Percentiles rank a stretch among this genome's conserved stretches.
Conservation (phyloP, 768 basidiomycete genomes). For the Mycena chlorophos region DNA sequence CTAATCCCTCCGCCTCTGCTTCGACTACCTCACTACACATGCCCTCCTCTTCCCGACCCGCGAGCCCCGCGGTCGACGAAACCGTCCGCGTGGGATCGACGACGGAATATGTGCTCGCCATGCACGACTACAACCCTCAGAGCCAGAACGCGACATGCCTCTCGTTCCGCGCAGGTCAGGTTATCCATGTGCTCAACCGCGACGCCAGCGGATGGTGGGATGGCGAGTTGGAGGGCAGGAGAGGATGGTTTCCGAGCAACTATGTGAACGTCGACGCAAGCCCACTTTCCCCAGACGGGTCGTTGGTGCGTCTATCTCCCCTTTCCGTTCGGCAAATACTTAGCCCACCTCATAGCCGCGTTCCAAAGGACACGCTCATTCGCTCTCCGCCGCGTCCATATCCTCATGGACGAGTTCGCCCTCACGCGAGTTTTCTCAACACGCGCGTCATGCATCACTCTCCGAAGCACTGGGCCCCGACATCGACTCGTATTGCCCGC, state of each 20-base stretch:
- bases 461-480: slow-evolving; percentile 49
- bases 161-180: slow-evolving; percentile 84
- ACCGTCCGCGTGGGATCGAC: slow-evolving; percentile 44
- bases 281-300: slow-evolving; percentile 55
- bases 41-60: slow-evolving; percentile 41
- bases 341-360: slow-evolving; percentile 27
- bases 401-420: slow-evolving; percentile 55
- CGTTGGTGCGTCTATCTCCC: slow-evolving; percentile 32
- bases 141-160: slow-evolving; percentile 78
- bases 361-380: slow-evolving; percentile 49
- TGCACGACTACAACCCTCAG: slow-evolving; percentile 86
- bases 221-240: slow-evolving; percentile 82
- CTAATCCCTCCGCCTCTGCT: slow-evolving; percentile 45
- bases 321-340: slow-evolving; percentile 9
- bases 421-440: slow-evolving; percentile 37
- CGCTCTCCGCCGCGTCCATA: slow-evolving; percentile 51
- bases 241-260: slow-evolving; percentile 99
- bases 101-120: slow-evolving; percentile 78
- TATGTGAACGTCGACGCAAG: slow-evolving; percentile 76
- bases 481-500: slow-evolving; percentile 66
- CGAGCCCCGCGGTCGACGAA: slow-evolving; percentile 48
- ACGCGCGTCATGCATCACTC: slow-evolving; percentile 46
- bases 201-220: slow-evolving; percentile 98
- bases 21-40: slow-evolving; percentile 52
- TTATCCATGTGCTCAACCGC: slow-evolving; percentile 87